A percentile compares a stretch with the other conserved stretches of the same genome.
phyloP scores from a whole-genome alignment of 2,329 filamentous ascomycete species.

The Neofusicoccum laricinum region DNA sequence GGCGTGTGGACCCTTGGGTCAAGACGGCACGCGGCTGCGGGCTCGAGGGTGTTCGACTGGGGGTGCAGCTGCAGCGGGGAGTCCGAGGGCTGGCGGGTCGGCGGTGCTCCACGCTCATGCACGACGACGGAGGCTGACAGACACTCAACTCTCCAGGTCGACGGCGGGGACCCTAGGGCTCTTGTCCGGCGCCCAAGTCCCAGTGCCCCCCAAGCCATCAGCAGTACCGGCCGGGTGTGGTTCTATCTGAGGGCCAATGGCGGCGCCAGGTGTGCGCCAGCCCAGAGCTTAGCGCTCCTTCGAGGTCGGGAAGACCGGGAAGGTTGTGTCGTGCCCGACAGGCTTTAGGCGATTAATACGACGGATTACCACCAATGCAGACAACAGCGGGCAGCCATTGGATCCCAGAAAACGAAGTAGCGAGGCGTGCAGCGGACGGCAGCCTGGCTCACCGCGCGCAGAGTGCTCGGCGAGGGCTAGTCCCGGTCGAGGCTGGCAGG shows the following conservation, averaged over 20 bases:
- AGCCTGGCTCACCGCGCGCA: not conserved
- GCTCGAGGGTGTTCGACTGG: not conserved
- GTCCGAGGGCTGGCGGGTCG: not conserved
- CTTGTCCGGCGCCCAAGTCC: not conserved
- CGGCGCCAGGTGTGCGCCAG: not conserved
- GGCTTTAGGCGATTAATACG: not conserved
- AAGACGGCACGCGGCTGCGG: not conserved
- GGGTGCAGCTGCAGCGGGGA: not conserved
- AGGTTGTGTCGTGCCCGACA: not conserved
- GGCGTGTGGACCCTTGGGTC: not conserved
- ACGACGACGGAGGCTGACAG: constrained; percentile 2
- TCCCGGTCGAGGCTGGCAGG: not conserved
- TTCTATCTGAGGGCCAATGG: not conserved
- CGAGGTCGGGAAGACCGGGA: not conserved
- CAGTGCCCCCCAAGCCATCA: not conserved
- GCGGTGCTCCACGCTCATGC: not conserved
- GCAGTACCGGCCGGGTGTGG: not conserved
- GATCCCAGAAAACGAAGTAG: not conserved
- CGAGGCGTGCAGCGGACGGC: not conserved
- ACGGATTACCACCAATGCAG: not conserved
- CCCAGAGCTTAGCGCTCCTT: constrained; percentile 6
- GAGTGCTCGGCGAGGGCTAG: not conserved
- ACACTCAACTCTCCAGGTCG: not conserved
- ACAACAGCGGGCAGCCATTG: not conserved
- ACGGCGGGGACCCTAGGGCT: not conserved